Conservation (phyloP, 2,329 filamentous ascomycete species). For the Penicillium sp. region DNA sequence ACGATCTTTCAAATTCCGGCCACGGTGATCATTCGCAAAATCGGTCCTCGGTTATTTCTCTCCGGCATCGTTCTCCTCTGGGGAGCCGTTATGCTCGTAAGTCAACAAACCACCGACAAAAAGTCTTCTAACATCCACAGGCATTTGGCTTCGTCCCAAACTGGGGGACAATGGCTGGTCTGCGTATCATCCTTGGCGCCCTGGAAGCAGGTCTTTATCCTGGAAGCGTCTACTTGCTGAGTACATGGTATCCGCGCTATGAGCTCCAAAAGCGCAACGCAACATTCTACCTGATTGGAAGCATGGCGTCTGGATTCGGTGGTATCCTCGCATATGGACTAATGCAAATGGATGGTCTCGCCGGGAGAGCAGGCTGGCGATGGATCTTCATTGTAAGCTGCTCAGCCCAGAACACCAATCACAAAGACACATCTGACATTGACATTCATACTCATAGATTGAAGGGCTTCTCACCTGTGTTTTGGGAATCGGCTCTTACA, state of each 20-base stretch:
- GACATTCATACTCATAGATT: neutral
- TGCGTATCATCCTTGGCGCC: slow-evolving; percentile 11
- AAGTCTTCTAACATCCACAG: neutral
- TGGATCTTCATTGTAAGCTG: slow-evolving; percentile 11
- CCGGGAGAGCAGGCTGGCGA: slow-evolving; percentile 3
- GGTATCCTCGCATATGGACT: slow-evolving; percentile 71
- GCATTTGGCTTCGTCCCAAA: neutral
- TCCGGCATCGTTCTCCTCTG: slow-evolving; percentile 24
- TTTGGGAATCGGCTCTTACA: slow-evolving; percentile 60
- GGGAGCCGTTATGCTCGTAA: slow-evolving; percentile 12
- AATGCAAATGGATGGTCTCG: slow-evolving; percentile 39
- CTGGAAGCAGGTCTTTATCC: slow-evolving; percentile 15
- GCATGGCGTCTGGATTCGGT: slow-evolving; percentile 64
- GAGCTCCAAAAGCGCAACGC: slow-evolving; percentile 71
- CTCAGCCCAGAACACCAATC: too few relatives aligned
- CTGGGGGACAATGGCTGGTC: neutral
- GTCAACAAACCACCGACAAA: neutral
- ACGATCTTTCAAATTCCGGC: slow-evolving; percentile 71
- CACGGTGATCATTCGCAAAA: slow-evolving; percentile 66
- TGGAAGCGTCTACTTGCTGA: slow-evolving; percentile 32
- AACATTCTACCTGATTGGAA: slow-evolving; percentile 69
- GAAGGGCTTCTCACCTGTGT: slow-evolving; percentile 21
- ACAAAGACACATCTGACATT: neutral
- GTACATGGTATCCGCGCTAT: slow-evolving; percentile 53
- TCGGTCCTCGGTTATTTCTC: slow-evolving; percentile 52